phyloP scores from a whole-genome alignment of 345 rosid genomes.

The Citrus mangshanensis region DNA sequence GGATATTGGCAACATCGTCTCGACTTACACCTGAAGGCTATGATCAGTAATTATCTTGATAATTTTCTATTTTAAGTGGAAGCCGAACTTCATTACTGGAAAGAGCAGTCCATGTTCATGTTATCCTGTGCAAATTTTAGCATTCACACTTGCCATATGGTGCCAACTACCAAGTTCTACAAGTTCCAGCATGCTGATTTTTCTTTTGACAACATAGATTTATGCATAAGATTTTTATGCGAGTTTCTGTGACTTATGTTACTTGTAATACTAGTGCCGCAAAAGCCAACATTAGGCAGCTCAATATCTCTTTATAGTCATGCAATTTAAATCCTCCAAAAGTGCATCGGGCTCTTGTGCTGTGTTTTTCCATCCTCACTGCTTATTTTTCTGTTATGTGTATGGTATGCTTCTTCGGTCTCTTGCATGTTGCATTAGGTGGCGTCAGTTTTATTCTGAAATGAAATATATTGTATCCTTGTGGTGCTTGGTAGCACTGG shows the following conservation, averaged over 20 bases:
- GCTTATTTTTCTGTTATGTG: background rate
- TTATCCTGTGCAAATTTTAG: background rate
- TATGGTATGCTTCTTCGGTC: background rate
- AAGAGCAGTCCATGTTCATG: background rate
- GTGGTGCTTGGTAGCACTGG: background rate
- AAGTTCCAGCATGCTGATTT: background rate
- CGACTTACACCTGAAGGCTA: slow-evolving; percentile 67
- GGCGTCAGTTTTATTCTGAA: background rate
- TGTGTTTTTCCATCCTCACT: background rate
- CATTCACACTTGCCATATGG: background rate
- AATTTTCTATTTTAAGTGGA: background rate
- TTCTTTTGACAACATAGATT: background rate
- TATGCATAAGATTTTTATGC: background rate
- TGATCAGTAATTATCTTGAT: slow-evolving; percentile 54
- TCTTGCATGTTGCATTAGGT: background rate
- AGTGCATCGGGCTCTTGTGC: background rate
- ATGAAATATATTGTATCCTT: background rate
- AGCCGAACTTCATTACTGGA: background rate
- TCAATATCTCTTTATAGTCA: background rate
- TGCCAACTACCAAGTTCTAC: background rate
- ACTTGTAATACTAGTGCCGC: background rate
- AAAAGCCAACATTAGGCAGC: background rate
- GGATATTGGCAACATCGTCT: slow-evolving; percentile 70
- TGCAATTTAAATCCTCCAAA: background rate
- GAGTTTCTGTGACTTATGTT: background rate